phyloP scores from a whole-genome alignment of 2,329 filamentous ascomycete genomes.

The Aureobasidium sp. region DNA sequence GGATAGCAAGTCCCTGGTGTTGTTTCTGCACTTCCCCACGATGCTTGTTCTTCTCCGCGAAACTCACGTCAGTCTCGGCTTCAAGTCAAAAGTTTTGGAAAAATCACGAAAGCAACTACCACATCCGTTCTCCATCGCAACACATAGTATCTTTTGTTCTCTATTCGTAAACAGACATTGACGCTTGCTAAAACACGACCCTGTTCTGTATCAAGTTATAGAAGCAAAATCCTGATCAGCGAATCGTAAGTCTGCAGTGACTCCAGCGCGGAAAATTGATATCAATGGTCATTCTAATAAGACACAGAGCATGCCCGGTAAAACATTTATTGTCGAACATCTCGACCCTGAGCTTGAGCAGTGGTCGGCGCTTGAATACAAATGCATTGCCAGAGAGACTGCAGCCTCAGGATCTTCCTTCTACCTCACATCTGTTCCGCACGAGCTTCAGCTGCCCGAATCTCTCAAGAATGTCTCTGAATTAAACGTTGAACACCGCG shows the following conservation, averaged over 20 bases:
- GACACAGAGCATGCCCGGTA: neutral
- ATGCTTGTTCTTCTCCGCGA: neutral
- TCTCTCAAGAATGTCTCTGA: slow-evolving; percentile 51
- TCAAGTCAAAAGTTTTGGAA: neutral
- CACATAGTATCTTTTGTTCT: neutral
- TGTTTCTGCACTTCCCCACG: neutral
- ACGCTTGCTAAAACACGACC: too few species aligned
- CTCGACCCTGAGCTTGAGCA: slow-evolving; percentile 87
- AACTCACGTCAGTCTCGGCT: neutral
- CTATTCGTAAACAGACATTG: neutral
- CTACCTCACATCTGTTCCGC: slow-evolving; percentile 71
- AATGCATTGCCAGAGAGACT: slow-evolving; percentile 76
- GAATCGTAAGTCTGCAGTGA: neutral
- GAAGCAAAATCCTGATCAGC: neutral
- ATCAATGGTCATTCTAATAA: neutral
- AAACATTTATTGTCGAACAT: slow-evolving; percentile 92
- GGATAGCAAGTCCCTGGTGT: neutral
- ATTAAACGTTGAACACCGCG: slow-evolving; percentile 59
- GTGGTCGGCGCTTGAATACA: slow-evolving; percentile 93
- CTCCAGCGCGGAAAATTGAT: neutral
- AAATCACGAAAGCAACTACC: neutral
- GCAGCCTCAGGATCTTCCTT: slow-evolving; percentile 57
- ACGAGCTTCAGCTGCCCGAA: slow-evolving; percentile 50
- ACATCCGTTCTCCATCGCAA: neutral
- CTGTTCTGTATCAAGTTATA: neutral